Conservation (phyloP, 192 early-diverging fungal species). For the Gamsiella multidivaricata region DNA sequence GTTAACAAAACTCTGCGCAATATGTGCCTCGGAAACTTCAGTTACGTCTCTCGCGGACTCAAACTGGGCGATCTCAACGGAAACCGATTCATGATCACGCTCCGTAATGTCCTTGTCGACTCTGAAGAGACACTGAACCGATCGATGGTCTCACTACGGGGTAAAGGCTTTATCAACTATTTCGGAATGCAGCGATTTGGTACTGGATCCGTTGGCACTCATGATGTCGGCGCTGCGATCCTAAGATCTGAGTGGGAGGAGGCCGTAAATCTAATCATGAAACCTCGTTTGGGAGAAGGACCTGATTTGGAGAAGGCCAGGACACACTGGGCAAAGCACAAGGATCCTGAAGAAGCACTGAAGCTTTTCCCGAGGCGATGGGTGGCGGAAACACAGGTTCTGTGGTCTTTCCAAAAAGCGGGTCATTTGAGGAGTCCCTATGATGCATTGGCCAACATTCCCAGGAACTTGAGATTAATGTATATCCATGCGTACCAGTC, state of each 20-base stretch:
- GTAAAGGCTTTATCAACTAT: constrained; percentile 96
- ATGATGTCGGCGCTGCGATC: constrained; percentile 81
- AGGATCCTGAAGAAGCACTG: constrained; percentile 71
- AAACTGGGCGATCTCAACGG: constrained; percentile 88
- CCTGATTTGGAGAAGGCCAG: constrained; percentile 73
- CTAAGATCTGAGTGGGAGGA: constrained; percentile 76
- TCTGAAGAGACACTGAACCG: constrained; percentile 58
- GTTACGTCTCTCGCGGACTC: constrained; percentile 70
- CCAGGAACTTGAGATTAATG: constrained; percentile 87
- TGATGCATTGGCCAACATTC: constrained; percentile 80
- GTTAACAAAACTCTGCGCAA: constrained; percentile 64
- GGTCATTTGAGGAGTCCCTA: constrained; percentile 58
- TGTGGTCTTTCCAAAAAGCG: constrained; percentile 66
- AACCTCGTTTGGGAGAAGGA: constrained; percentile 81
- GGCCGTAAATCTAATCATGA: constrained; percentile 85
- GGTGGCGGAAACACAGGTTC: constrained; percentile 79
- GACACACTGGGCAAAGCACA: constrained; percentile 69
- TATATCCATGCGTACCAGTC: constrained; percentile 98
- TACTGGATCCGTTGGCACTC: constrained; percentile 81
- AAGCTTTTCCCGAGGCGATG: constrained; percentile 72
- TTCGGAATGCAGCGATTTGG: constrained; percentile 99
- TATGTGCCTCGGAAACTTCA: constrained; percentile 82
- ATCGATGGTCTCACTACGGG: constrained; percentile 72
- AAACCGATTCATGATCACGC: constrained; percentile 89
- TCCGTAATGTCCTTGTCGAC: constrained; percentile 69